Evolutionary conservation across 2,329 filamentous ascomycete species (phyloP).

Genomic region (Cercospora citrullina): DNA sequence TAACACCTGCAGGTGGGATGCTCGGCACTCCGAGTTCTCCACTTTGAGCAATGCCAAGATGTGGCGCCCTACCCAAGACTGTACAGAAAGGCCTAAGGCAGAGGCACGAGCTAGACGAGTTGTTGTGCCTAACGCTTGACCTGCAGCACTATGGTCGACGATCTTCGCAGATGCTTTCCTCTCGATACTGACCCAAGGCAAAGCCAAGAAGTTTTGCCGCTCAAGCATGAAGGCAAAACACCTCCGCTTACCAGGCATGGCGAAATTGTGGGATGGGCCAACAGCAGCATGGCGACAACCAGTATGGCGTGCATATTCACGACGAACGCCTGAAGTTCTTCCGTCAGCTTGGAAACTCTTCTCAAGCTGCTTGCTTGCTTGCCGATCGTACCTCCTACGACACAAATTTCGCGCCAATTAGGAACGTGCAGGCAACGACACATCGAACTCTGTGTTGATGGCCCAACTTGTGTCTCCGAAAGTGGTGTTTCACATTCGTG

Average conservation of each 20-base stretch:
- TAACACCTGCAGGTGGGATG: background rate
- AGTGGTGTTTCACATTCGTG: background rate
- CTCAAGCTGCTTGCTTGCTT: background rate
- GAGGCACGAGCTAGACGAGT: background rate
- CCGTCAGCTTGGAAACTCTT: background rate
- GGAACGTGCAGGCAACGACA: background rate
- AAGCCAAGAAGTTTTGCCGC: background rate
- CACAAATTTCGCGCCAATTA: constrained; percentile 2
- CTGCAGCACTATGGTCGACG: background rate
- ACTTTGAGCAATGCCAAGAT: background rate
- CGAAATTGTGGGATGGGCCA: background rate
- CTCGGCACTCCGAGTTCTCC: constrained; percentile 1
- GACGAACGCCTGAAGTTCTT: background rate
- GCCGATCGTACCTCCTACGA: background rate
- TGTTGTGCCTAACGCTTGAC: too few relatives aligned
- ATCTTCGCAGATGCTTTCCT: background rate
- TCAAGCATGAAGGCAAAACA: background rate
- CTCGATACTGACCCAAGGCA: background rate
- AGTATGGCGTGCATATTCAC: background rate
- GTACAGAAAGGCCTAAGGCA: background rate
- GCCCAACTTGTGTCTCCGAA: background rate
- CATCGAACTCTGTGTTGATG: background rate
- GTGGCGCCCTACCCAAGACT: background rate
- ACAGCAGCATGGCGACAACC: background rate
- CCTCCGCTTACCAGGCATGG: background rate